Percentiles rank a stretch among this genome's conserved stretches.
Evolutionary conservation across 345 rosid species (phyloP).

Genomic region (Arabidopsis thaliana): TAIR10.1 NC_003076.8:24489501-24490000

Average conservation of each 20-base stretch:
- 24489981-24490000: slow-evolving; percentile 40
- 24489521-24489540: slow-evolving; percentile 52
- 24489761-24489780: slow-evolving; percentile 21
- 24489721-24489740: slow-evolving; percentile 11
- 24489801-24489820: slow-evolving; percentile 36
- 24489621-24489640: slow-evolving; percentile 63
- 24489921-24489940: slow-evolving; percentile 39
- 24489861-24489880: slow-evolving; percentile 41
- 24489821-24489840: slow-evolving; percentile 59
- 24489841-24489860: slow-evolving; percentile 36
- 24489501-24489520: slow-evolving; percentile 28
- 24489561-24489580: neutral
- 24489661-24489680: slow-evolving; percentile 63
- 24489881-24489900: slow-evolving; percentile 49
- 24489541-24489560: neutral
- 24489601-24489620: slow-evolving; percentile 47
- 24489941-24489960: slow-evolving; percentile 12
- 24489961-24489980: slow-evolving; percentile 44
- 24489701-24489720: slow-evolving; percentile 39
- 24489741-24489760: neutral
- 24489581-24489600: neutral
- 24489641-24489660: slow-evolving; percentile 68
- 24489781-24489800: slow-evolving; percentile 17
- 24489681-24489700: slow-evolving; percentile 55
- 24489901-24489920: slow-evolving; percentile 50